These are phyloP conservation scores for Neurospora cerealis DNA, from an alignment of 495 filamentous ascomycete genomes.

Conservation along the genomic window DNA sequence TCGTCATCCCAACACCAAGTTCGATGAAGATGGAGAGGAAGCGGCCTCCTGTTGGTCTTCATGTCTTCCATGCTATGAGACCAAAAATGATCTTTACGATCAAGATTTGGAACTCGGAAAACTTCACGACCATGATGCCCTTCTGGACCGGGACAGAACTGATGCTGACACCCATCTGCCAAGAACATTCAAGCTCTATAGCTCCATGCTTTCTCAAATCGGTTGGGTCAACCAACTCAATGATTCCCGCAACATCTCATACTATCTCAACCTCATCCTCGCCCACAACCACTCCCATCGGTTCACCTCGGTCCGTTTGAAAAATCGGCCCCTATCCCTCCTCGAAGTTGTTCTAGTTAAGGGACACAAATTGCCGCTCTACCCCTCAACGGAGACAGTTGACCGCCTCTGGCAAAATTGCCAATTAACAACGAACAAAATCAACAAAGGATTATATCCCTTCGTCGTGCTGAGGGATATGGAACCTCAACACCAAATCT, in stretches of 20 bases:
- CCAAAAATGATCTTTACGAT: neutral
- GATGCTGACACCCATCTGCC: neutral
- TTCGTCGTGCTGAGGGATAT: neutral
- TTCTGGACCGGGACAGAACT: neutral
- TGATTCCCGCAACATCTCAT: neutral
- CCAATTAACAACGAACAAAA: neutral
- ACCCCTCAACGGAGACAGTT: neutral
- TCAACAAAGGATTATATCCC: neutral
- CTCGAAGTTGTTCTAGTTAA: neutral
- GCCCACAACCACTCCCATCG: neutral
- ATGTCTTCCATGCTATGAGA: neutral
- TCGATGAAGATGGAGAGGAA: neutral
- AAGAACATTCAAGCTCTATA: neutral
- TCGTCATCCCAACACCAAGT: neutral
- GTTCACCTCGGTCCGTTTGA: neutral
- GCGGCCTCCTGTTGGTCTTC: neutral
- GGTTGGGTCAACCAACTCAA: neutral
- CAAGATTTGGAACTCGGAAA: neutral
- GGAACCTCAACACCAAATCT: neutral
- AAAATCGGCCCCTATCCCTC: neutral
- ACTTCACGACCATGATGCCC: neutral
- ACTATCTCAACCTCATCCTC: neutral
- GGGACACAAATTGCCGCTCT: neutral
- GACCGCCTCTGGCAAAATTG: neutral
- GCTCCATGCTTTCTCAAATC: neutral